phyloP scores from a whole-genome alignment of 495 filamentous ascomycete genomes.

The Penicillium daleae region DNA sequence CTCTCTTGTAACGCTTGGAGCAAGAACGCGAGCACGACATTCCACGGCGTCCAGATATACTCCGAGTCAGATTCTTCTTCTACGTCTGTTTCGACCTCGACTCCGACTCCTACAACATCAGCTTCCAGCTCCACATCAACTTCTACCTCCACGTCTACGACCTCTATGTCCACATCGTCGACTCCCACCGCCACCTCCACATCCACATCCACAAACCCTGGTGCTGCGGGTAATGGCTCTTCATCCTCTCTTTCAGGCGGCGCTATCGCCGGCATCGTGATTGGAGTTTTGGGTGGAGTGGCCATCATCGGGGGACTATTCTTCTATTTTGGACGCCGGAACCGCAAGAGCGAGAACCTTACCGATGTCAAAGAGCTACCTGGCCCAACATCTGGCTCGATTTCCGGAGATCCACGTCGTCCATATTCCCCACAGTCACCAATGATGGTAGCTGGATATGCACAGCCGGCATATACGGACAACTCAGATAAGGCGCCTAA shows the following conservation, averaged over 20 bases:
- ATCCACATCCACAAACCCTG: not conserved
- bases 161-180: not conserved
- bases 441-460: not conserved
- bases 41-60: not conserved
- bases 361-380: not conserved
- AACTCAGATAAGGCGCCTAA: slow-evolving; percentile 3
- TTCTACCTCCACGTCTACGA: not conserved
- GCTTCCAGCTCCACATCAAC: not conserved
- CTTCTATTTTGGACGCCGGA: not conserved
- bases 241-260: not conserved
- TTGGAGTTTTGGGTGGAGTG: not conserved
- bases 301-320: not conserved
- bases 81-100: not conserved
- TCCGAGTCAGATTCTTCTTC: not conserved
- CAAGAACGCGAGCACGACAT: slow-evolving; percentile 1
- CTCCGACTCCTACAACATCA: not conserved
- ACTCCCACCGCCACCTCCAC: not conserved
- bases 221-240: not conserved
- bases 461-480: not conserved
- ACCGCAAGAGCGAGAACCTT: not conserved
- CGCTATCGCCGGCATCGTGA: not conserved
- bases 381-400: not conserved
- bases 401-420: not conserved
- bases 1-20: not conserved
- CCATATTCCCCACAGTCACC: not conserved